phyloP scores from a whole-genome alignment of 2,329 filamentous ascomycete species.

The Sporothrix dimorphospora region DNA sequence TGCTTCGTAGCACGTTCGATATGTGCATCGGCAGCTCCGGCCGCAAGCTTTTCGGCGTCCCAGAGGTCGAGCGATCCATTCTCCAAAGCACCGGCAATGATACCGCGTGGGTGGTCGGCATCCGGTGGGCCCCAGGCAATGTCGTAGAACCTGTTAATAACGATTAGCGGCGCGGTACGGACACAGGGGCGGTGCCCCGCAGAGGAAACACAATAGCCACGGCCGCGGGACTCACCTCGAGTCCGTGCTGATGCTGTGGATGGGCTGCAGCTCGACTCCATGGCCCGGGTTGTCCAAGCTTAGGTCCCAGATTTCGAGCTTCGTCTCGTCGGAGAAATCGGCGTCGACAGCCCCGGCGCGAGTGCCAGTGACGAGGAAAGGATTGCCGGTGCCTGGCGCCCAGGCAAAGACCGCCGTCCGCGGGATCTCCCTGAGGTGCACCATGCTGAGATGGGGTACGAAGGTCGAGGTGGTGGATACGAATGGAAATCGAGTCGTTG shows the following conservation, averaged over 20 bases:
- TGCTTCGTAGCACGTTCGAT: conserved; percentile 89
- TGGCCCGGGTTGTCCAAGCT: conserved; percentile 76
- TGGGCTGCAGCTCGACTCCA: conserved; percentile 80
- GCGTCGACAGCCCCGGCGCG: conserved; percentile 93
- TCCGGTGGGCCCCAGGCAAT: conserved; percentile 89
- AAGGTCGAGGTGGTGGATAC: conserved; percentile 4
- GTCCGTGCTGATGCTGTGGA: conserved; percentile 82
- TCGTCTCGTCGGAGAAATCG: conserved; percentile 96
- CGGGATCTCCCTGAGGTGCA: conserved; percentile 93
- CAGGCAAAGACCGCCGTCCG: conserved; percentile 97
- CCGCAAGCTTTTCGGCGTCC: conserved; percentile 75
- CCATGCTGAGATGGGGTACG: conserved; percentile 63
- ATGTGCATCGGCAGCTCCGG: conserved; percentile 68
- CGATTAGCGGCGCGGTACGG: conserved; percentile 26
- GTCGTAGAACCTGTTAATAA: conserved; percentile 82
- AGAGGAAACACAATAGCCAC: neutral
- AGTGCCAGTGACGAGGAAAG: conserved; percentile 89
- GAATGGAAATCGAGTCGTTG: neutral
- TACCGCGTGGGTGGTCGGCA: conserved; percentile 76
- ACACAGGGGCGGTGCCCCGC: conserved; percentile 32
- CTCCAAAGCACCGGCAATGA: conserved; percentile 94
- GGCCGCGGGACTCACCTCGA: conserved; percentile 66
- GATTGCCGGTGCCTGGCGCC: conserved; percentile 79
- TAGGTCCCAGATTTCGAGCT: conserved; percentile 95
- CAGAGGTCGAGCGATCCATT: conserved; percentile 92